Evolutionary conservation across 495 filamentous ascomycete species (phyloP), one percentile per base, ranked within the genome.

Genomic region (Hypoxylon intermedium): DNA sequence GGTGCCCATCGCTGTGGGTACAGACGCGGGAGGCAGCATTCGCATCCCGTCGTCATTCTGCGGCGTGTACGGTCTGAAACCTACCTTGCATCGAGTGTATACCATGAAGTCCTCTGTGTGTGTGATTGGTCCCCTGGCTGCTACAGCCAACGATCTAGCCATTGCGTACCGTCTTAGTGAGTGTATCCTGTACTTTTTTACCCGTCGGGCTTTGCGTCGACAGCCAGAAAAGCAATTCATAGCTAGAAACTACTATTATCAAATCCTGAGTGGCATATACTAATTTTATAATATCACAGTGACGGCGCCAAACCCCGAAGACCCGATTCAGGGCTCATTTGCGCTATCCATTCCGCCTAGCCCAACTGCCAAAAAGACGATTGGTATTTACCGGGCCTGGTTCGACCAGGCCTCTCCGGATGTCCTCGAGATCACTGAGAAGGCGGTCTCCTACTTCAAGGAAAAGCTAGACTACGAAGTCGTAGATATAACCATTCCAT

Each of bases 41-140:
- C 84, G 93, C 7, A 84, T 96, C 46, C 93, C 93, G 0, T 76
- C 89, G 0, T 82, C 85, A 19, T 96, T 89, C 74, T 95, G 91
- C 69, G 93, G 93, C 28, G 75, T 91, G 13, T 97, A 89, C 76
- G 93, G 93, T 11, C 82, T 98, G 28, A 97, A 98, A 69, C 83
- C 92, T 0, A 88, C 84, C 3, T 87, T 96, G 61, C 82, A 87
- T 63, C 85, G 93, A n/a, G 78, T 91, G 11, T 31, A 34, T 30
- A 72, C 78, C 9, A 82, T 81, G 57, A 87, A 83, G 19, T 80
- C 82, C 3, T 85, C 82, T 13, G 82, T 88, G 9, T 85, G 80
- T 53, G 89, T 93, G 2, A 67, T 82, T 20, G 93, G 93, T 0
- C 93, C 93, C 11, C 81, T 97, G 65, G 87, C 90, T 1, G 73